Conservation (phyloP, 495 filamentous ascomycete species). For the Articulospora tetracladia region DNA sequence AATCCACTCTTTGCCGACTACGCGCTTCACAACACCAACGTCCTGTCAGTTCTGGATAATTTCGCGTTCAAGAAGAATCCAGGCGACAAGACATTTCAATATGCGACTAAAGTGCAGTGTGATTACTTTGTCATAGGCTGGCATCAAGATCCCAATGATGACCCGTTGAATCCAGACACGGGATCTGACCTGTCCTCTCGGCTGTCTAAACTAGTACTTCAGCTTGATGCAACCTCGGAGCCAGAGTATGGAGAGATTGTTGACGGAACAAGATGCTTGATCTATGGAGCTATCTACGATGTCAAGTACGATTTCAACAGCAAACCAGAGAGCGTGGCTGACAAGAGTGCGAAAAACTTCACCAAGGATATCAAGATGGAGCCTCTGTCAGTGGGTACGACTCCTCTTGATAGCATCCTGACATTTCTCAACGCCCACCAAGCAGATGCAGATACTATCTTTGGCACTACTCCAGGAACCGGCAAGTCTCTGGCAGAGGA, state of each 20-base stretch:
- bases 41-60: constrained; percentile 46
- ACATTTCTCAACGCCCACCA: constrained; percentile 29
- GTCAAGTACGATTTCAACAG: constrained; percentile 33
- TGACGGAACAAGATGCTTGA: constrained; percentile 15
- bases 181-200: background rate
- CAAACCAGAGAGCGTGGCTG: constrained; percentile 28
- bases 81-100: background rate
- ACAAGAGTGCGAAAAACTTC: constrained; percentile 20
- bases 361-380: constrained; percentile 10
- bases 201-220: background rate
- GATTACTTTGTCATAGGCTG: constrained; percentile 53
- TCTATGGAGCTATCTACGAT: constrained; percentile 44
- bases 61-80: constrained; percentile 30
- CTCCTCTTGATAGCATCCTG: constrained; percentile 41
- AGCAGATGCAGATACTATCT: background rate
- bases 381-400: constrained; percentile 41
- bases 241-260: background rate
- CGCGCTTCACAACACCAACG: constrained; percentile 41
- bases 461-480: background rate
- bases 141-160: constrained; percentile 32
- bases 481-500: background rate
- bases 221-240: background rate
- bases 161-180: constrained; percentile 20
- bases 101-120: constrained; percentile 8
- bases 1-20: constrained; percentile 52